phyloP scores from a whole-genome alignment of 2,329 filamentous ascomycete species.

The Botrytis elliptica region DNA sequence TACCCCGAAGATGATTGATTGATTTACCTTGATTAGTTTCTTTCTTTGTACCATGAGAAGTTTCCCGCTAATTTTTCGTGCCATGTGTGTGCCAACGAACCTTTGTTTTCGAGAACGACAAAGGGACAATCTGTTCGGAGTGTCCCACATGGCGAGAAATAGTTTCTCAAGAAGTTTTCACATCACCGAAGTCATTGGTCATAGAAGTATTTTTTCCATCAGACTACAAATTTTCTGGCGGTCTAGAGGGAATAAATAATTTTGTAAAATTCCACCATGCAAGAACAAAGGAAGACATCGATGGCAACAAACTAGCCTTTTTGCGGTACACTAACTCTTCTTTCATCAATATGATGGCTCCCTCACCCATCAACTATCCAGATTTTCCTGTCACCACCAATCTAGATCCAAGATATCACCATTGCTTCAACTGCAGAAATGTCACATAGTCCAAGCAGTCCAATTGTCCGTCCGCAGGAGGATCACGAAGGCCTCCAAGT shows the following conservation, averaged over 20 bases:
- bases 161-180: neutral
- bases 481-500: conserved; percentile 20
- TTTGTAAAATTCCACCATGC: neutral
- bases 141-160: neutral
- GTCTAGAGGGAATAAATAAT: neutral
- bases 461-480: neutral
- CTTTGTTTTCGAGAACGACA: neutral
- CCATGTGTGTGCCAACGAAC: neutral
- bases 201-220: neutral
- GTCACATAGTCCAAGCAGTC: neutral
- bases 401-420: neutral
- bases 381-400: neutral
- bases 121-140: neutral
- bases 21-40: neutral
- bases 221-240: neutral
- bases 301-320: neutral
- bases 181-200: neutral
- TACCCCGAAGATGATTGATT: neutral
- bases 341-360: neutral
- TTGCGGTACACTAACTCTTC: neutral
- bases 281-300: conserved; percentile 4
- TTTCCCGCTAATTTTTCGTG: neutral
- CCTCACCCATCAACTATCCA: neutral
- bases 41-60: neutral
- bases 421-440: neutral